Percentiles rank a stretch among this genome's conserved stretches.
These are phyloP conservation scores for Fusarium nanum DNA, from an alignment of 2,329 filamentous ascomycete species.

Conservation along the genomic window DNA sequence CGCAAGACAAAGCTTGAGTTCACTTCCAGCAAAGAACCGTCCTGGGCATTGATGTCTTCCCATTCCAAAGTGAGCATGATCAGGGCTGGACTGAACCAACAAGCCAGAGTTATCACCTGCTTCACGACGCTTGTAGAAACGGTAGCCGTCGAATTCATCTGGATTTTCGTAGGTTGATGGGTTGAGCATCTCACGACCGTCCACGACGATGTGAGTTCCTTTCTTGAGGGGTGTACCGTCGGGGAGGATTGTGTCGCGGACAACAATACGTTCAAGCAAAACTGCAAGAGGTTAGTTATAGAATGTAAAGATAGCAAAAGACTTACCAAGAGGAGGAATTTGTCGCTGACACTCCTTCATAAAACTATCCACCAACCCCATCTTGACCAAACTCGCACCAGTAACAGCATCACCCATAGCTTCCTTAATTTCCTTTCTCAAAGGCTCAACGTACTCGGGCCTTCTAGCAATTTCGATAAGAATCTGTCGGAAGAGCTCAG, in stretches of 20 bases:
- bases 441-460: background rate
- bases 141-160: background rate
- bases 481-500: background rate
- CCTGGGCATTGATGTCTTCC: background rate
- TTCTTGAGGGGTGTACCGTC: background rate
- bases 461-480: background rate
- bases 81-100: background rate
- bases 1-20: background rate
- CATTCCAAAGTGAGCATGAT: constrained; percentile 5
- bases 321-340: background rate
- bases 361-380: background rate
- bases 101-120: background rate
- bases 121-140: background rate
- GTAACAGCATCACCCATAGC: background rate
- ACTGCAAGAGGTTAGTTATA: background rate
- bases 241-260: background rate
- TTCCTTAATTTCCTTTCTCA: background rate
- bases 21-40: background rate
- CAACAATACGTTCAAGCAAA: background rate
- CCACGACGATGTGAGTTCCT: background rate
- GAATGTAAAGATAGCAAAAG: rapidly evolving
- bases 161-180: background rate
- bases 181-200: background rate
- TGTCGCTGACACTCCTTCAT: constrained; percentile 5
- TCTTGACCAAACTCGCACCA: background rate